These are phyloP conservation scores for Wickerhamomyces chaumierensis DNA, from an alignment of 805 yeast genomes.

Conservation along the genomic window DNA sequence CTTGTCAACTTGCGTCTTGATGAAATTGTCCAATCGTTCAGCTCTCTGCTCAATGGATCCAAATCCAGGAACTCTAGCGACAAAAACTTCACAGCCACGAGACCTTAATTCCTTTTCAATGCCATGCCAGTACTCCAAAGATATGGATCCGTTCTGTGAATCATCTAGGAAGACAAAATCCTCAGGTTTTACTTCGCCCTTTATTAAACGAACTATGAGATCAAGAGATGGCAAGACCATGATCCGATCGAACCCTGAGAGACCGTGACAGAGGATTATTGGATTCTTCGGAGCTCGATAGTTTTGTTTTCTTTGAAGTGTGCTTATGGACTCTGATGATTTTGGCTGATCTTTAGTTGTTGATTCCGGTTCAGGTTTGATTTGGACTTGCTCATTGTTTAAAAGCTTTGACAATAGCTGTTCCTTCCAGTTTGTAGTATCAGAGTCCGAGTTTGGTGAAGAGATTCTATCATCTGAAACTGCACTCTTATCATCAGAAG, in stretches of 20 bases:
- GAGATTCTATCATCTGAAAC: too few relatives aligned
- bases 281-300: constrained; percentile 61
- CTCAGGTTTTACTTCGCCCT: constrained; percentile 6
- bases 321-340: neutral
- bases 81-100: constrained; percentile 57
- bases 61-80: constrained; percentile 75
- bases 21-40: constrained; percentile 35
- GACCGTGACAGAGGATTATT: constrained; percentile 76
- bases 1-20: constrained; percentile 21
- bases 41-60: constrained; percentile 70
- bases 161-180: constrained; percentile 14
- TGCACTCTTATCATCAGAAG: too few relatives aligned
- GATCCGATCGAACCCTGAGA: constrained; percentile 66
- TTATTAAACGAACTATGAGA: constrained; percentile 16
- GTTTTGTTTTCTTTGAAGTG: constrained; percentile 18
- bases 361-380: neutral
- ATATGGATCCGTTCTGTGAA: constrained; percentile 21
- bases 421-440: too few relatives aligned
- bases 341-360: neutral
- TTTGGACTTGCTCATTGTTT: neutral
- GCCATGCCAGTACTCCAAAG: constrained; percentile 76
- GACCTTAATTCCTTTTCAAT: constrained; percentile 47
- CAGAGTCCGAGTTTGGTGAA: too few relatives aligned
- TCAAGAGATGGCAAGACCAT: constrained; percentile 30
- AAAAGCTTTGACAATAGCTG: too few relatives aligned